Evolutionary conservation across 163 green algal species (phyloP), one percentile per base, ranked within the genome.

Genomic region (Scenedesmus sp.): DNA sequence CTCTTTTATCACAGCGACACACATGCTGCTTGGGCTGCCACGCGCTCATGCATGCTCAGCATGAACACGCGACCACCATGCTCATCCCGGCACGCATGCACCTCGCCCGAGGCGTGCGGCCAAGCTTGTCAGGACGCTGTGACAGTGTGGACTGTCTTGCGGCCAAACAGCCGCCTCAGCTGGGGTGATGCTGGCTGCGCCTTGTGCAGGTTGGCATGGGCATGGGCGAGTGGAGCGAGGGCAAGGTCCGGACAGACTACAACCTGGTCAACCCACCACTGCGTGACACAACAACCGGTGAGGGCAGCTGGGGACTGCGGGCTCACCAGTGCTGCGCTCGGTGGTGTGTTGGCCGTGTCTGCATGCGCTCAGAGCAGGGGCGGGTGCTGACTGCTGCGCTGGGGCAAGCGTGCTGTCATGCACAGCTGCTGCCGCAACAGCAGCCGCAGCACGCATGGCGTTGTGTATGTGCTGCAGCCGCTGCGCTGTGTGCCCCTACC

Each of bases 151-250:
- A n/a, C n/a, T n/a, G n/a, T n/a, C n/a, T n/a, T n/a, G n/a, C n/a
- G n/a, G n/a, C n/a, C 49, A 56, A 40, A 6, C 65, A 40, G 20
- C 30, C 65, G 6, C 18, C 15, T 49, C 35, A 81, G 35, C 0
- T 13, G 35, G 35, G 12, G 9, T 30, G 35, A 18, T 81, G 12
- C 18, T 81, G 35, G 33, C 72, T 81, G 72, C 72, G 46, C 35
- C 35, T 68, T 68, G 26, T 68, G 15, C 61, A 89, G 85, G 86
- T 91, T 61, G 88, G 88, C 20, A 87, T 88, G 88, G 88, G 88
- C 30, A 65, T 83, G n/a, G 88, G 88, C 3, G 80, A 44, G 0
- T 91, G 86, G 86, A 81, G 22, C 56, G 18, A 68, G 18, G 76
- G 81, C 51, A 86, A 86, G 76, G 86, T 86, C 3, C 42, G 80